phyloP scores from a whole-genome alignment of 179 eudicot species.

The Dionaea muscipula region DNA sequence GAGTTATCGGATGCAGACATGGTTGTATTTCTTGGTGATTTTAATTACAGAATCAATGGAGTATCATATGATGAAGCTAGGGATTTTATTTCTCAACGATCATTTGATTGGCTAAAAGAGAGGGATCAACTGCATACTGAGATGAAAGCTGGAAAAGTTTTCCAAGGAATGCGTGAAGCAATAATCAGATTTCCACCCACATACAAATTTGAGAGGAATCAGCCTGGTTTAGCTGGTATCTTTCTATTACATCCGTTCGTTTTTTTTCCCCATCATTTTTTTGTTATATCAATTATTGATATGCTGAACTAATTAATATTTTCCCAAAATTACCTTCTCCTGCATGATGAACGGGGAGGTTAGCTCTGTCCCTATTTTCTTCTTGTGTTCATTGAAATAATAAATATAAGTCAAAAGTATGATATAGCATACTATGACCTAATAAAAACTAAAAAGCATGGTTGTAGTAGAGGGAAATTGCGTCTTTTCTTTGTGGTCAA shows the following conservation, averaged over 20 bases:
- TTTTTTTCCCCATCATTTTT: neutral
- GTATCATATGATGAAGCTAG: constrained; percentile 97
- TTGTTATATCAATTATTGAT: too few species aligned
- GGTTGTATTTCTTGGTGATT: constrained; percentile 94
- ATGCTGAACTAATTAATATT: too few species aligned
- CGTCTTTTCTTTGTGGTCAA: too few species aligned
- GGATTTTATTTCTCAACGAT: constrained; percentile 93
- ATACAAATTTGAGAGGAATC: constrained; percentile 82
- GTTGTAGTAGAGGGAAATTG: too few species aligned
- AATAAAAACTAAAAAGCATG: too few species aligned
- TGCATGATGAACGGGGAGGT: too few species aligned
- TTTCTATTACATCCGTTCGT: neutral
- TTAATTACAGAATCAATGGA: constrained; percentile 87
- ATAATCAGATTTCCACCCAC: constrained; percentile 80
- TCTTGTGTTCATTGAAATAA: too few species aligned
- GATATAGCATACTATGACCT: too few species aligned
- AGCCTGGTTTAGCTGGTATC: constrained; percentile 85
- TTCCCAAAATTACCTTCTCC: too few species aligned
- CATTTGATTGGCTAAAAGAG: constrained; percentile 93
- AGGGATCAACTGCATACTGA: constrained; percentile 79
- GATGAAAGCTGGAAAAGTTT: constrained; percentile 90
- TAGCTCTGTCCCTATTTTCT: too few species aligned
- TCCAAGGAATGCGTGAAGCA: constrained; percentile 99
- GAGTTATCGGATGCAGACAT: constrained; percentile 94
- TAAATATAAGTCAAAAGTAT: too few species aligned